A percentile compares a stretch with the other conserved stretches of the same genome.
Evolutionary conservation across 2,329 filamentous ascomycete species (phyloP).

Genomic region (Colletotrichum spaethianum): DNA sequence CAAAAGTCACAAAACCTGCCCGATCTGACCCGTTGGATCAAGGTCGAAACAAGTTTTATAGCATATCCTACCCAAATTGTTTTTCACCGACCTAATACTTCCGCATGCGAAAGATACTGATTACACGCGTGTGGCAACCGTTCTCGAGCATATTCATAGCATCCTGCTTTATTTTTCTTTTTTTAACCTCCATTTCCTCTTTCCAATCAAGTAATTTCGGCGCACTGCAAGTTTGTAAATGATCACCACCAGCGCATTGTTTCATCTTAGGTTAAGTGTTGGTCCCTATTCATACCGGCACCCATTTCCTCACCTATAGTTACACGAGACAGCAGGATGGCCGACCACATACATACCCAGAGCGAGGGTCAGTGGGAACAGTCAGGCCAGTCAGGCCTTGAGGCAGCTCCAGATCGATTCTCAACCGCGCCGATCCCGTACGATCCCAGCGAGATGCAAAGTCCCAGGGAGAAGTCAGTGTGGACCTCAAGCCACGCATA

Average conservation of each 20-base stretch:
- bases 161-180: neutral
- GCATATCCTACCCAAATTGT: no score
- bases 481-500: neutral
- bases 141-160: neutral
- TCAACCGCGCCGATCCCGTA: conserved; percentile 25
- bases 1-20: neutral
- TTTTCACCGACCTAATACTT: neutral
- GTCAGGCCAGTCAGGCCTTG: conserved; percentile 19
- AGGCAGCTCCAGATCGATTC: conserved; percentile 2
- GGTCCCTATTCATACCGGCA: neutral
- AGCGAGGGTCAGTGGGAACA: neutral
- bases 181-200: neutral
- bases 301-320: neutral
- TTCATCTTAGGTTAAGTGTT: no score
- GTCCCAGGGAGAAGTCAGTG: neutral
- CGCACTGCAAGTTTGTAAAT: neutral
- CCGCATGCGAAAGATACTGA: no score
- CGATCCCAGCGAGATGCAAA: neutral
- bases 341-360: neutral
- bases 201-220: neutral
- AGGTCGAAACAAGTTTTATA: neutral
- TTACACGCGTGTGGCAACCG: no score
- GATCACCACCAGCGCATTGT: neutral
- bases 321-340: neutral
- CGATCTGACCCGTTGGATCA: neutral